phyloP scores from a whole-genome alignment of 2,329 filamentous ascomycete genomes.

The Aspergillus costaricaensis region DNA sequence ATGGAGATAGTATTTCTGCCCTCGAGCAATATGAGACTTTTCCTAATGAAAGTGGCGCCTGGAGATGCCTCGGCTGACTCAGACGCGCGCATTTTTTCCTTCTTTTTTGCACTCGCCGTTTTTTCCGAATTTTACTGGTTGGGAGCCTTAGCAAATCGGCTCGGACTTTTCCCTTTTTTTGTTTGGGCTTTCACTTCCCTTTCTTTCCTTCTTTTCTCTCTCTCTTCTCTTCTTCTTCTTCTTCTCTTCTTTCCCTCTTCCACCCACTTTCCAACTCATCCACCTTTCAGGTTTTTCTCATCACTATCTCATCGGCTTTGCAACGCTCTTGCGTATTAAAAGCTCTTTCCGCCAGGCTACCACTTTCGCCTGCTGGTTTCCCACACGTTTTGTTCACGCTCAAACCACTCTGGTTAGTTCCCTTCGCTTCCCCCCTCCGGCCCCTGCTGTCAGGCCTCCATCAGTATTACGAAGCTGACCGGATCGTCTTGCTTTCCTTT shows the following conservation, averaged over 20 bases:
- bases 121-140: background rate
- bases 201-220: constrained; percentile 19
- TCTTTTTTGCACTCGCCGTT: background rate
- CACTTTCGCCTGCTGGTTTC: constrained; percentile 13
- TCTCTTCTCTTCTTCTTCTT: constrained; percentile 23
- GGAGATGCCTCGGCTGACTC: background rate
- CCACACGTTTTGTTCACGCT: constrained; percentile 12
- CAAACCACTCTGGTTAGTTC: constrained; percentile 23
- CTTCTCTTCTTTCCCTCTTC: constrained; percentile 20
- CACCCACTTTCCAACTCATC: constrained; percentile 25
- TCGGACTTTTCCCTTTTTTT: constrained; percentile 25
- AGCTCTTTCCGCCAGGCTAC: constrained; percentile 10
- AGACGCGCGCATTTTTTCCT: background rate
- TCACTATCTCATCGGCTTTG: constrained; percentile 16
- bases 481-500: constrained; percentile 5
- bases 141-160: constrained; percentile 12
- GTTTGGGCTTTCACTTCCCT: constrained; percentile 23
- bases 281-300: constrained; percentile 8
- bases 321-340: constrained; percentile 17
- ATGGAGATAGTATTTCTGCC: background rate
- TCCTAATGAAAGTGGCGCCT: background rate
- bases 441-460: constrained; percentile 9
- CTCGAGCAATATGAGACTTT: background rate
- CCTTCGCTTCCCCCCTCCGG: background rate
- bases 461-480: constrained; percentile 21